phyloP scores from a whole-genome alignment of 1,284 basidiomycete species.

The Macrocystidia cucumis region DNA sequence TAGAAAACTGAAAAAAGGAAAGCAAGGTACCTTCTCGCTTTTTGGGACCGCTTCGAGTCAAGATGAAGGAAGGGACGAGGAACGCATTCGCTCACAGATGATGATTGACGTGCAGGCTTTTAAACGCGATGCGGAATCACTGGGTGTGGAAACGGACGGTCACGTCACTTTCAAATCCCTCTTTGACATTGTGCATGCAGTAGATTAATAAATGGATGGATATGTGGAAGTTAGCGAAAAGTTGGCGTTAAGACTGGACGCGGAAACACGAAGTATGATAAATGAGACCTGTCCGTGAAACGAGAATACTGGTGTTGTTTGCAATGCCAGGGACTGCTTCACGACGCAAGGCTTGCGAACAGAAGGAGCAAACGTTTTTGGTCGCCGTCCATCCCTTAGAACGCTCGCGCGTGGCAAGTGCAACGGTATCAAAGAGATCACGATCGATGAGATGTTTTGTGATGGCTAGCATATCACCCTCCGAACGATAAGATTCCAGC shows the following conservation, averaged over 20 bases:
- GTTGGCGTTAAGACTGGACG: neutral
- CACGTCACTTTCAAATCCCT: conserved; percentile 52
- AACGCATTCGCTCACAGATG: conserved; percentile 81
- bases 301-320: conserved; percentile 27
- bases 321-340: conserved; percentile 5
- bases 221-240: neutral
- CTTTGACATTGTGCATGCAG: conserved; percentile 49
- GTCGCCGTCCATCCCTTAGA: conserved; percentile 44
- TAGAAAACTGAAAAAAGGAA: conserved; percentile 77
- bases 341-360: conserved; percentile 32
- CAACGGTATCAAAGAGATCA: conserved; percentile 75
- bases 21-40: conserved; percentile 72
- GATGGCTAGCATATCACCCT: conserved; percentile 87
- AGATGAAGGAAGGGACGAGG: conserved; percentile 70
- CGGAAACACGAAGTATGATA: conserved; percentile 47
- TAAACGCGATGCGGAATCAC: conserved; percentile 60
- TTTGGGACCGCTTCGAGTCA: conserved; percentile 53
- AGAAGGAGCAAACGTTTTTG: conserved; percentile 35
- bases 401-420: conserved; percentile 41
- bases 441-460: conserved; percentile 79
- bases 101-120: conserved; percentile 80
- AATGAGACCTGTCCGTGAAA: conserved; percentile 54
- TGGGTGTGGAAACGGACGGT: conserved; percentile 59
- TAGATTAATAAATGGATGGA: neutral
- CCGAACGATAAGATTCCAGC: conserved; percentile 89